A percentile compares a stretch with the other conserved stretches of the same genome.
Conservation (phyloP, 371 early-diverging fungal genomes). For the Sporodiniella umbellata region DNA sequence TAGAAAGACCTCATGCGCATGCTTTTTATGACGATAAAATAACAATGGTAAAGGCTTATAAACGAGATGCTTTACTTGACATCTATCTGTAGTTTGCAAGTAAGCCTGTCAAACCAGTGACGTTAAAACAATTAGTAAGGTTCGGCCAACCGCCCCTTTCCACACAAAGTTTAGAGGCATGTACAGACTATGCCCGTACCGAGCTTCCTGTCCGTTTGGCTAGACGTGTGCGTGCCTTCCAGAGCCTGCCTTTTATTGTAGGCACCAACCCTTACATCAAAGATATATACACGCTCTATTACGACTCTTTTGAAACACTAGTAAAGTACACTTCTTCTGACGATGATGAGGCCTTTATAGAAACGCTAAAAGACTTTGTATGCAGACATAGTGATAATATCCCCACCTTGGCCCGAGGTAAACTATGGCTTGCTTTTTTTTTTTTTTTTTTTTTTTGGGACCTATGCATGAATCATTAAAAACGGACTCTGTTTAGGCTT, state of each 20-base stretch:
- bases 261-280: conserved; percentile 88
- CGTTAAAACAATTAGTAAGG: conserved; percentile 72
- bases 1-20: conserved; percentile 28
- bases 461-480: no score
- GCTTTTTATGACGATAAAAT: conserved; percentile 49
- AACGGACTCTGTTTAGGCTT: conserved; percentile 67
- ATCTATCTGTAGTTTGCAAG: conserved; percentile 59
- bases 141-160: conserved; percentile 64
- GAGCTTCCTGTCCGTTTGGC: conserved; percentile 86
- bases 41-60: conserved; percentile 38
- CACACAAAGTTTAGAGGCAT: conserved; percentile 36
- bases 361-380: conserved; percentile 68
- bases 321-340: conserved; percentile 49
- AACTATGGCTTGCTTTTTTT: no score
- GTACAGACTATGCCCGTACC: conserved; percentile 65
- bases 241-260: conserved; percentile 87
- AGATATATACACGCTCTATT: conserved; percentile 76
- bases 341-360: conserved; percentile 58
- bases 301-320: conserved; percentile 74
- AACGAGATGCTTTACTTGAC: no score
- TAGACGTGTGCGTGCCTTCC: conserved; percentile 75
- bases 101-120: conserved; percentile 71
- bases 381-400: conserved; percentile 79
- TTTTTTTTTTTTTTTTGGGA: no score
- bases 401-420: conserved; percentile 80